A percentile compares a stretch with the other conserved stretches of the same genome.
Evolutionary conservation across 352 stramenopile genomes (phyloP).

Genomic region (Globisporangium abappressorium): DNA sequence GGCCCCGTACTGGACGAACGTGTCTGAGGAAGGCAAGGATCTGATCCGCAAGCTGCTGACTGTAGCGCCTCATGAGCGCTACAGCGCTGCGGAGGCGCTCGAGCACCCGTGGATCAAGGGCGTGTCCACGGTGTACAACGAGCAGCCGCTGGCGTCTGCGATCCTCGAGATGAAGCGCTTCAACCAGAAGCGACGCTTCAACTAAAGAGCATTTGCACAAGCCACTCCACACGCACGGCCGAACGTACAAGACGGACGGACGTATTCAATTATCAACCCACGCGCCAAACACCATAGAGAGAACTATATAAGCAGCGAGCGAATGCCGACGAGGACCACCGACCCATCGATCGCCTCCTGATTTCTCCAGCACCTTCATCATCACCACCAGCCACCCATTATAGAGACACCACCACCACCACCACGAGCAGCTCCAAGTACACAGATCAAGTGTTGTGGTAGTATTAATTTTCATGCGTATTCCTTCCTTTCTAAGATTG

Average conservation of each 20-base stretch:
- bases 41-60: constrained; percentile 81
- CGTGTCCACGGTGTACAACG: constrained; percentile 60
- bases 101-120: constrained; percentile 87
- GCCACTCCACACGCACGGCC: background rate
- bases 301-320: constrained; percentile 11
- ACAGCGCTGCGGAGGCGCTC: constrained; percentile 63
- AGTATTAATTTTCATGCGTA: constrained; percentile 4
- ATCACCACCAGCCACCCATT: constrained; percentile 2
- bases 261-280: constrained; percentile 16
- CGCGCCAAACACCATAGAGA: constrained; percentile 1
- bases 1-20: constrained; percentile 83
- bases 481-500: background rate
- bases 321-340: background rate
- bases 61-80: constrained; percentile 66
- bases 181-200: constrained; percentile 87
- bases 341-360: background rate
- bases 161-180: constrained; percentile 89
- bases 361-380: constrained; percentile 8
- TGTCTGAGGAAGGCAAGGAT: constrained; percentile 83
- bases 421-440: constrained; percentile 2
- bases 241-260: background rate
- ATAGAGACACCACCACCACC: constrained; percentile 11
- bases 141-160: constrained; percentile 76
- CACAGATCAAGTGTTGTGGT: constrained; percentile 4
- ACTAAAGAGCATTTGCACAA: constrained; percentile 27